Evolutionary conservation across 1,284 basidiomycete species (phyloP).

Genomic region (Taiwanofungus camphoratus): DNA sequence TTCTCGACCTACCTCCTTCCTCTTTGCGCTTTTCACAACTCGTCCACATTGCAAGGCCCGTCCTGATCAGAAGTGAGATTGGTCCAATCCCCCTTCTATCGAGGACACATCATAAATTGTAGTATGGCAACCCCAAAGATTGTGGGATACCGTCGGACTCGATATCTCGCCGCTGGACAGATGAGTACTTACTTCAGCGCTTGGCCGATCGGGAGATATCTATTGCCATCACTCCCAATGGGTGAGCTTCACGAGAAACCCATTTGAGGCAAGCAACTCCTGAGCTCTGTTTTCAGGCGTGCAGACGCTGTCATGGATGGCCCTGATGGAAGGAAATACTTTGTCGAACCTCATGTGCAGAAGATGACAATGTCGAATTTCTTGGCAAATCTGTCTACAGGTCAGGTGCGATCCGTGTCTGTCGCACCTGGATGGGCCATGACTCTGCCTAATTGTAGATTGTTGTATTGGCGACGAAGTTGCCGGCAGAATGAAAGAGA

Average conservation of each 20-base stretch:
- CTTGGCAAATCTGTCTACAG: slow-evolving; percentile 39
- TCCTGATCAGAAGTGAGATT: slow-evolving; percentile 61
- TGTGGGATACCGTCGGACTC: slow-evolving; percentile 37
- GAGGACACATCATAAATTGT: not conserved
- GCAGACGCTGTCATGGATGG: slow-evolving; percentile 71
- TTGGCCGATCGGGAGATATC: slow-evolving; percentile 57
- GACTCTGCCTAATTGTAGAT: too few relatives aligned
- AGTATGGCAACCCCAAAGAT: too few relatives aligned
- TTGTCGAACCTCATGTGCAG: slow-evolving; percentile 71
- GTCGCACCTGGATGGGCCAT: too few relatives aligned
- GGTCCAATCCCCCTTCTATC: not conserved
- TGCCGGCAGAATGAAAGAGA: slow-evolving; percentile 29
- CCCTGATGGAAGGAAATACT: slow-evolving; percentile 58
- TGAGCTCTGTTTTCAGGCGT: slow-evolving; percentile 36
- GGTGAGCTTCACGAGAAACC: slow-evolving; percentile 40
- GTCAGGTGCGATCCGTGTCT: slow-evolving; percentile 27
- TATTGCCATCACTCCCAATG: slow-evolving; percentile 80
- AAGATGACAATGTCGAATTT: slow-evolving; percentile 61
- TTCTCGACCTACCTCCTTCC: slow-evolving; percentile 54
- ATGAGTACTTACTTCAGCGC: slow-evolving; percentile 51
- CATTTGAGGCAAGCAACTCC: not conserved
- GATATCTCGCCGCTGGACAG: slow-evolving; percentile 50
- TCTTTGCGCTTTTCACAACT: slow-evolving; percentile 71
- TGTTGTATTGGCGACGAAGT: too few relatives aligned
- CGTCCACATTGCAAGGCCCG: slow-evolving; percentile 72